Evolutionary conservation across 352 stramenopile genomes (phyloP).

Genomic region (Pythium aquatile): DNA sequence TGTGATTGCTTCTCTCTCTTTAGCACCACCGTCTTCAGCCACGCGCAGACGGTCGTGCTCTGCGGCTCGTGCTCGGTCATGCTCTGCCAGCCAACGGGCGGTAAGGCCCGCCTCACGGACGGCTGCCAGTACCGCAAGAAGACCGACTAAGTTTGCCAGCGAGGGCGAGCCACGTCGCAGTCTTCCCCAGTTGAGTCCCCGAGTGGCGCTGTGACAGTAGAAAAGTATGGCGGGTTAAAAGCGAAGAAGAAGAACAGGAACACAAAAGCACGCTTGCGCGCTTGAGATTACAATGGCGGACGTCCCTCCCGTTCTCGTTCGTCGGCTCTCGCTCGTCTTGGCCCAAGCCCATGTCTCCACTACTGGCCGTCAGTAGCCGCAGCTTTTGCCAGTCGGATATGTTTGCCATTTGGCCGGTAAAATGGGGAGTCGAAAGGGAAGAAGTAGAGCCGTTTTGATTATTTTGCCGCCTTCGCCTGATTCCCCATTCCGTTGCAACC

Average conservation of each 20-base stretch:
- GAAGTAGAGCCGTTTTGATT: conserved; percentile 10
- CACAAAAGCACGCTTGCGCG: conserved; percentile 15
- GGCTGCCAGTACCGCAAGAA: conserved; percentile 99
- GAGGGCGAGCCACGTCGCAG: neutral
- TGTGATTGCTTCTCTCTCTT: neutral
- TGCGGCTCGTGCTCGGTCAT: conserved; percentile 97
- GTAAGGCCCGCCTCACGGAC: conserved; percentile 97
- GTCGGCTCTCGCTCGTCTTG: conserved; percentile 6
- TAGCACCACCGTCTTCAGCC: conserved; percentile 98
- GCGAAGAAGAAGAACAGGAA: conserved; percentile 32
- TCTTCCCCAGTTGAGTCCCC: conserved; percentile 19
- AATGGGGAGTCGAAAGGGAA: conserved; percentile 8
- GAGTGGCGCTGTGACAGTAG: conserved; percentile 36
- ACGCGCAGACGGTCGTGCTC: conserved; percentile 98
- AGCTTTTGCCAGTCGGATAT: conserved; percentile 2
- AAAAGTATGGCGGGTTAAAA: conserved; percentile 34
- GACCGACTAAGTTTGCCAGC: conserved; percentile 92
- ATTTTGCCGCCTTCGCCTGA: conserved; percentile 5
- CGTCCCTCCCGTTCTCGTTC: neutral
- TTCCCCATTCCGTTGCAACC: neutral
- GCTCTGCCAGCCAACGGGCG: conserved; percentile 98
- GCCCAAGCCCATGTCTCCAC: conserved; percentile 7
- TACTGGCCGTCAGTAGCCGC: neutral
- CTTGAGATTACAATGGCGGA: conserved; percentile 10
- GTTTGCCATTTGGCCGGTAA: conserved; percentile 3